Percentiles rank a stretch among this genome's conserved stretches.
Evolutionary conservation across 2,329 filamentous ascomycete genomes (phyloP).

Genomic region (Truncatella angustata): DNA sequence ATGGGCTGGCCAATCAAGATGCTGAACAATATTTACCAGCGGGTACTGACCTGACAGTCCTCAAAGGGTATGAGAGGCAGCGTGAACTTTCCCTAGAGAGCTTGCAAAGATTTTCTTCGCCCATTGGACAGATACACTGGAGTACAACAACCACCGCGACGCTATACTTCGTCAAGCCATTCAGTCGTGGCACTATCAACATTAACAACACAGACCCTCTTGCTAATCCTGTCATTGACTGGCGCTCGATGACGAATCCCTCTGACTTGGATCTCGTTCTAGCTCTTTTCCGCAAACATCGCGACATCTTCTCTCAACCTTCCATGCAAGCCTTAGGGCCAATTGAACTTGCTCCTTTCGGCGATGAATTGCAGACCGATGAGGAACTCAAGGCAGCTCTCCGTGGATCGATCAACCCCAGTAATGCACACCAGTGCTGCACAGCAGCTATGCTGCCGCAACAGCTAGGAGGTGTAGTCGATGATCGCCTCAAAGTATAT

Average conservation of each 20-base stretch:
- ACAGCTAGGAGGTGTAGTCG: slow-evolving; percentile 42
- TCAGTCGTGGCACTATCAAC: slow-evolving; percentile 37
- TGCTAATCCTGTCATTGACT: slow-evolving; percentile 35
- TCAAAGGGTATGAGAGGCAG: slow-evolving; percentile 36
- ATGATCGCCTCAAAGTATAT: slow-evolving; percentile 22
- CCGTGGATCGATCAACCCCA: slow-evolving; percentile 14
- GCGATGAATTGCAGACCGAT: slow-evolving; percentile 16
- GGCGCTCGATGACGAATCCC: slow-evolving; percentile 36
- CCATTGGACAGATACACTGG: slow-evolving; percentile 31
- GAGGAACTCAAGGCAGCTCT: slow-evolving; percentile 23
- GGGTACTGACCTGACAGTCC: slow-evolving; percentile 31
- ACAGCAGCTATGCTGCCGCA: slow-evolving; percentile 37
- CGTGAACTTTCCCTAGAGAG: slow-evolving; percentile 29
- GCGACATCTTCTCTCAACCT: slow-evolving; percentile 21
- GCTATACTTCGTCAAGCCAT: slow-evolving; percentile 35
- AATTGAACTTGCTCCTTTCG: slow-evolving; percentile 12
- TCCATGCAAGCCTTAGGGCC: slow-evolving; percentile 13
- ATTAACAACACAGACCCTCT: slow-evolving; percentile 34
- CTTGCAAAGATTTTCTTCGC: slow-evolving; percentile 24
- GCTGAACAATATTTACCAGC: slow-evolving; percentile 31
- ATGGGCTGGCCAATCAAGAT: slow-evolving; percentile 28
- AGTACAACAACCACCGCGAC: slow-evolving; percentile 24
- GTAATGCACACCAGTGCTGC: slow-evolving; percentile 28
- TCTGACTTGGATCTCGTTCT: slow-evolving; percentile 33
- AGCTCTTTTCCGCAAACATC: slow-evolving; percentile 32